These are phyloP conservation scores for Trametes hirsuta DNA, from an alignment of 1,284 basidiomycete species.

Conservation along the genomic window DNA sequence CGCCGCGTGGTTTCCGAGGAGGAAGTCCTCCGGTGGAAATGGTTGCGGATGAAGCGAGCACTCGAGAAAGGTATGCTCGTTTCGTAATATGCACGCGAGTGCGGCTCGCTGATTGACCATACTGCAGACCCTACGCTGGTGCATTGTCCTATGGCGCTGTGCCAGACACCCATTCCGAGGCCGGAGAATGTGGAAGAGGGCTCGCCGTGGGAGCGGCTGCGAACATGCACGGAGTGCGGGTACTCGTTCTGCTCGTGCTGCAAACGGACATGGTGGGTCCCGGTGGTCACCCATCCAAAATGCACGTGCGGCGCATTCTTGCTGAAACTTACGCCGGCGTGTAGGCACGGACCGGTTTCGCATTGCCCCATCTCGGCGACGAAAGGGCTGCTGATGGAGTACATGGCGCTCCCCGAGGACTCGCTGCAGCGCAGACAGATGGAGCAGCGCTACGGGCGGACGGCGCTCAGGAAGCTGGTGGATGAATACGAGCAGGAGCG, in stretches of 20 bases:
- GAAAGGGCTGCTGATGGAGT: slow-evolving; percentile 63
- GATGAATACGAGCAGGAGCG: slow-evolving; percentile 65
- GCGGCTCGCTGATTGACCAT: slow-evolving; percentile 1
- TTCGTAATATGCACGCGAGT: neutral
- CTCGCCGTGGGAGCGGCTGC: slow-evolving; percentile 67
- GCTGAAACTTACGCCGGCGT: slow-evolving; percentile 1
- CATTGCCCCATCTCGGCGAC: slow-evolving; percentile 66
- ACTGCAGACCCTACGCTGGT: slow-evolving; percentile 70
- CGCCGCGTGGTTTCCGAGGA: slow-evolving; percentile 64
- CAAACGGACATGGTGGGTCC: slow-evolving; percentile 65
- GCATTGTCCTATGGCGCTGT: slow-evolving; percentile 74
- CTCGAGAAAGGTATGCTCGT: slow-evolving; percentile 62
- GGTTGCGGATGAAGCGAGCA: slow-evolving; percentile 69
- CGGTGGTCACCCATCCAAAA: neutral
- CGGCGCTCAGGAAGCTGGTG: slow-evolving; percentile 59
- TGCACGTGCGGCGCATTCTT: slow-evolving; percentile 8
- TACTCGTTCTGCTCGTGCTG: slow-evolving; percentile 80
- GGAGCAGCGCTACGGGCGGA: slow-evolving; percentile 65
- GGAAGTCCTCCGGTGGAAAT: slow-evolving; percentile 69
- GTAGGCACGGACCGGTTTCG: slow-evolving; percentile 75
- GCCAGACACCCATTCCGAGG: slow-evolving; percentile 69
- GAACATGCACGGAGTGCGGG: slow-evolving; percentile 66
- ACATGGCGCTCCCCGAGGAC: slow-evolving; percentile 55
- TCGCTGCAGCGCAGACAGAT: slow-evolving; percentile 51
- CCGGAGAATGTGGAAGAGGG: slow-evolving; percentile 52